Base-by-base conservation (phyloP, 352 stramenopile species). In the Globisporangium nodosum region DNA sequence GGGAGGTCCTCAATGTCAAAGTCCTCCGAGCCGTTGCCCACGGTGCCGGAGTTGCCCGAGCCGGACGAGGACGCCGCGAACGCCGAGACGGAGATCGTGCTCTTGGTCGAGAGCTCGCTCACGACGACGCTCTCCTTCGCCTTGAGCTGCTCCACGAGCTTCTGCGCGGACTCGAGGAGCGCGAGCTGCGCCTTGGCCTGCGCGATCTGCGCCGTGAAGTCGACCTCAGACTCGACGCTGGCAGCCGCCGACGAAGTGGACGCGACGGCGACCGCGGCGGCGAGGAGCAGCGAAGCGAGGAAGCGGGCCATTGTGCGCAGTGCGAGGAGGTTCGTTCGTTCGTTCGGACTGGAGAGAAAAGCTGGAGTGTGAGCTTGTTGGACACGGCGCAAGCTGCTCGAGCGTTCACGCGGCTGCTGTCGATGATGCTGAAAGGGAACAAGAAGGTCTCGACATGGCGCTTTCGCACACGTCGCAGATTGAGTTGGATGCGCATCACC, bases 151-250 rank as follows among this genome's bases (percentile, higher is more conserved):
- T 40, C 40, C 20, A 52, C 3, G 31, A 53, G 31, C 43, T 48
- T 48, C 45, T 60, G 54, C 31, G 48, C 30, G 31, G 50, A 48
- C 54, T 60, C 54, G 54, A 60, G 54, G n/a, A 53, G 24, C 43
- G 5, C 21, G 31, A 60, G 20, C 31, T 60, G 43, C 8, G 20
- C 24, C 33, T 54, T 60, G 13, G 53, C 45, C 24, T 52, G 18
- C 31, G 45, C 9, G 45, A 54, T 53, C 33, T 53, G 20, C n/a
- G 54, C 45, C 13, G 54, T 31, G 54, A 60, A 20, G 45, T 49
- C 45, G 45, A 49, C 9, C n/a, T 49, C 45, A 5, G 45, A n/a
- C n/a, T 21, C 45, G 45, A 11, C 54, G 20, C 24, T 24, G 21
- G 50, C 43, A 3, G 30, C 30, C 11, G 18, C 4, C 31, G 54